Conservation (phyloP, 257 asterid species). For the Nicotiana undulata region DNA sequence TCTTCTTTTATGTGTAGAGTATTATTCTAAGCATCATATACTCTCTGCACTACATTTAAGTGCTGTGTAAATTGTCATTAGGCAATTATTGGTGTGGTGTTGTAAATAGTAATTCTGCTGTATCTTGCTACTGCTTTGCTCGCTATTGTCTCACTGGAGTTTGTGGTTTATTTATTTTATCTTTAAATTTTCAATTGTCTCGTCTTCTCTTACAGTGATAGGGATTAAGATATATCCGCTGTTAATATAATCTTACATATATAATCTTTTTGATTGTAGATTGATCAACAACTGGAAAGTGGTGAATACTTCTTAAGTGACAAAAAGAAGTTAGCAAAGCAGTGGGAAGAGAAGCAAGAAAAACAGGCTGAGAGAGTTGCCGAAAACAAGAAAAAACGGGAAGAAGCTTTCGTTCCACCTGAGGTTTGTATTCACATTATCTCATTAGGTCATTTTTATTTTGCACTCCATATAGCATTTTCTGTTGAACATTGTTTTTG, state of each 20-base stretch:
- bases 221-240: neutral
- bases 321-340: constrained; percentile 66
- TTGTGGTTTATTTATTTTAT: neutral
- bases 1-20: neutral
- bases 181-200: neutral
- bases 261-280: constrained; percentile 24
- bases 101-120: neutral
- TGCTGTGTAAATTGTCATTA: neutral
- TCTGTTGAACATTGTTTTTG: neutral
- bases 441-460: neutral
- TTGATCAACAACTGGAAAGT: constrained; percentile 79
- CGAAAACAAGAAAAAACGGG: constrained; percentile 70
- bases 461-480: neutral
- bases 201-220: neutral
- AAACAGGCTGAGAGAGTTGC: constrained; percentile 73
- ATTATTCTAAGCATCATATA: neutral
- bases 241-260: neutral
- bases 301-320: constrained; percentile 87
- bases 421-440: constrained; percentile 40
- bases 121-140: neutral
- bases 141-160: neutral
- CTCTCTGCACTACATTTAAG: neutral
- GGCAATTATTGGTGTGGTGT: neutral
- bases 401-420: constrained; percentile 80
- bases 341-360: constrained; percentile 87